A percentile compares a stretch with the other conserved stretches of the same genome.
Conservation (phyloP, 305 asterid species). For the Plantago rigida region DNA sequence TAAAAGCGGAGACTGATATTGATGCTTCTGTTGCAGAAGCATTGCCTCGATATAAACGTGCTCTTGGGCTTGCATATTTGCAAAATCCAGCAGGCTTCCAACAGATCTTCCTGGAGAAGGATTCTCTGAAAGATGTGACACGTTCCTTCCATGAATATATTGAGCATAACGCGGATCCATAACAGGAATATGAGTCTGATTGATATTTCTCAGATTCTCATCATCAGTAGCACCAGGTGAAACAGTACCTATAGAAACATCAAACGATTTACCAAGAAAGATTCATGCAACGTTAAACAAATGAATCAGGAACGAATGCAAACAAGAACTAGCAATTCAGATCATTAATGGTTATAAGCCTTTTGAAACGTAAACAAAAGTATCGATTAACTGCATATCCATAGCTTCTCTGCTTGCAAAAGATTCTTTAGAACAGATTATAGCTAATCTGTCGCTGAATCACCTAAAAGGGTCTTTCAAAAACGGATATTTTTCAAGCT, state of each 20-base stretch:
- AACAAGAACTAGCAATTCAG: constrained; percentile 22
- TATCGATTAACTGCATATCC: too few species aligned
- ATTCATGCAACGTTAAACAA: background rate
- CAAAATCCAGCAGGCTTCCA: constrained; percentile 34
- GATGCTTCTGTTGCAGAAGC: constrained; percentile 51
- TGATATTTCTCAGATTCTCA: constrained; percentile 37
- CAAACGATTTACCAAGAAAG: background rate
- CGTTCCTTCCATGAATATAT: constrained; percentile 28
- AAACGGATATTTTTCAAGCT: too few species aligned
- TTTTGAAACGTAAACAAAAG: too few species aligned
- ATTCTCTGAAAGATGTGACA: constrained; percentile 16
- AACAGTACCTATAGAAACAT: constrained; percentile 38
- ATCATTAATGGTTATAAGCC: constrained; percentile 10
- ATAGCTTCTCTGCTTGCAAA: too few species aligned
- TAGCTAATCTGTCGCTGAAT: too few species aligned
- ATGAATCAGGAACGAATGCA: background rate
- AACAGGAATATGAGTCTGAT: constrained; percentile 36
- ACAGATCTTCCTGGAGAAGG: constrained; percentile 34
- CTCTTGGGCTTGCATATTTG: constrained; percentile 51
- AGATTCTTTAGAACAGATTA: too few species aligned
- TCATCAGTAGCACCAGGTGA: constrained; percentile 27
- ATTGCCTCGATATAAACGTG: constrained; percentile 61
- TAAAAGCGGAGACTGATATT: constrained; percentile 34
- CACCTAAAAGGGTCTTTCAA: too few species aligned
- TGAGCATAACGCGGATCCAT: constrained; percentile 39